Percentiles rank a stretch among this genome's conserved stretches.
Conservation (phyloP, 805 yeast species). For the Starmerella etchellsii region DNA sequence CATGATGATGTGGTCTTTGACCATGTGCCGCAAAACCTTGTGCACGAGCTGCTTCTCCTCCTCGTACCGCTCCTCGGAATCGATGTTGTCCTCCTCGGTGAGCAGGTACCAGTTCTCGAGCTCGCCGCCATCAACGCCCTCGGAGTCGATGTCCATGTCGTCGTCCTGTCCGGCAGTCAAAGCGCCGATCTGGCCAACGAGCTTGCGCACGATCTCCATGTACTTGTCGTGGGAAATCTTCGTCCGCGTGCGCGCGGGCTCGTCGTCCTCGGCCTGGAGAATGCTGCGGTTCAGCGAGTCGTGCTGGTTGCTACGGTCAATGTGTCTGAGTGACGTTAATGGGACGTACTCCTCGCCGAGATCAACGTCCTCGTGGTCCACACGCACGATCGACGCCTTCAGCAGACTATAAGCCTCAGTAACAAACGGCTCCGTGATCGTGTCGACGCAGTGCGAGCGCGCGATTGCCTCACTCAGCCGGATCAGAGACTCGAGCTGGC, state of each 20-base stretch:
- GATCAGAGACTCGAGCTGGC: constrained; percentile 69
- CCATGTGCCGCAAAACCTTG: constrained; percentile 73
- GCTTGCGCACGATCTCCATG: constrained; percentile 46
- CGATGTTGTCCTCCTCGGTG: constrained; percentile 57
- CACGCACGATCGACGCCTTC: constrained; percentile 83
- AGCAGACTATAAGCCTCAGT: constrained; percentile 85
- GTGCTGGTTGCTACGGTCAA: constrained; percentile 16
- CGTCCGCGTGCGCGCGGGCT: constrained; percentile 18
- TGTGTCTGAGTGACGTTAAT: constrained; percentile 23
- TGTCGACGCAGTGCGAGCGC: constrained; percentile 87
- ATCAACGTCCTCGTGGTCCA: constrained; percentile 85
- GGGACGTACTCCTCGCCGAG: constrained; percentile 43
- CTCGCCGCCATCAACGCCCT: constrained; percentile 54
- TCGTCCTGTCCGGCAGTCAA: constrained; percentile 28
- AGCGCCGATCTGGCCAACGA: constrained; percentile 16
- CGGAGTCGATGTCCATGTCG: constrained; percentile 37
- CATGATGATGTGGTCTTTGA: constrained; percentile 74
- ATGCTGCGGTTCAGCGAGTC: constrained; percentile 11
- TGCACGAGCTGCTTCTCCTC: constrained; percentile 56
- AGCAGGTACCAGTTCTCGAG: constrained; percentile 72
- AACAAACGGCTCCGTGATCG: constrained; percentile 69
- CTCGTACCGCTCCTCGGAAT: constrained; percentile 57
- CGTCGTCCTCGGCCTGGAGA: constrained; percentile 8
- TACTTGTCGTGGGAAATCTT: constrained; percentile 72
- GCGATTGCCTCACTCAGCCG: constrained; percentile 94